Base-by-base conservation (phyloP, 805 yeast genomes). In the Lipomyces orientalis region DNA sequence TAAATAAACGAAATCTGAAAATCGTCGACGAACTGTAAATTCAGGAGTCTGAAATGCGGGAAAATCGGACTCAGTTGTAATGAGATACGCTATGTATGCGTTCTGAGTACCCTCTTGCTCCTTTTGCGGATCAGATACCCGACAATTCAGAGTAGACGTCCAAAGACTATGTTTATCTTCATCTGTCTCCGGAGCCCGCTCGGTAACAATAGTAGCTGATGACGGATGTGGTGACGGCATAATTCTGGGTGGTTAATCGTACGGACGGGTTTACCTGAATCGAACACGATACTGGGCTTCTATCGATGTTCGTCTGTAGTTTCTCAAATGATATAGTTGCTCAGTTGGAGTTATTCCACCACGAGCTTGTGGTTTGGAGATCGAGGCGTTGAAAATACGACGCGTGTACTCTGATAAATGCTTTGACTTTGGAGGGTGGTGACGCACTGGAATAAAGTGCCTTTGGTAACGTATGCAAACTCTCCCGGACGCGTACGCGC, bases 1-100 rank as follows among this genome's bases (percentile, higher is more conserved):
- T 29, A 94, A 82, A 71, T 89, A 87, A 66, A 89, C 85, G 77
- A 94, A 91, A 78, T 95, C 98, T 4, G 94, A 90, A 78, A 91
- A 94, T 61, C 99, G 83, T 73, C 98, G 84, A 58, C 96, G 83
- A 2, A 89, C 88, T 31, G 80, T 79, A 64, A 85, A 82, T n/a
- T 78, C 77, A 1, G 79, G 68, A 31, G 75, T 67, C 51, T 80
- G 81, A 64, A 90, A 85, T 3, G 82, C 83, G 0, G 93, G 90
- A 73, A 86, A 84, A 75, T 88, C 83, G 0, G 93, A 84, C 60
- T 76, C 78, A 16, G 95, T 86, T 39, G 88, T 84, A 34, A 92
- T 81, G 54, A 89, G 80, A 75, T 90, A 92, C 4, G 95, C 85
- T 10, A 90, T 89, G 76, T 79, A 91, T n/a, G 91, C 88, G 71